Base-by-base conservation (phyloP, 2,329 filamentous ascomycete species). In the Elsinoe perseae region DNA sequence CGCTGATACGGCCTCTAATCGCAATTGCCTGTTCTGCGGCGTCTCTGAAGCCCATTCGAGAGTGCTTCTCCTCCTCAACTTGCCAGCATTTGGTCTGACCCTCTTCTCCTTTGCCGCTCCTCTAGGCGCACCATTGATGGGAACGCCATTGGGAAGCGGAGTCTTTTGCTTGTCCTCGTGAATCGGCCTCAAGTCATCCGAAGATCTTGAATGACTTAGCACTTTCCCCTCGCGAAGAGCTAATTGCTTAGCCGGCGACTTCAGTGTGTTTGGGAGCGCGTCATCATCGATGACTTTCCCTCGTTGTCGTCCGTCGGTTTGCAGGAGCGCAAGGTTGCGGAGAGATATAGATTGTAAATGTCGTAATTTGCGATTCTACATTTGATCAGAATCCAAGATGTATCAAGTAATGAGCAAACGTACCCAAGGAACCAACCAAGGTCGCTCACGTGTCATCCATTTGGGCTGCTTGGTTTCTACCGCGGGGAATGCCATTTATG, bases 271-370 rank as follows among this genome's bases (percentile, higher is more conserved):
- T 28, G 89, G 81, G 30, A 86, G 80, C 28, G 83, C 85, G 64
- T 91, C 81, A 64, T 85, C 91, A 72, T 92, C 87, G 65, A 86
- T 85, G 36, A 88, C 86, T 70, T 78, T 80, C 12, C 76, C 74
- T 54, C 77, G 77, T 34, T 68, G 61, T 58, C 78, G 65, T 1
- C 54, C 48, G 61, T 75, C 74, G 58, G 76, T 74, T 60, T 75
- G 76, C 21, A 75, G 76, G 62, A 95, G 84, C 60, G 83, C 84
- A 42, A 96, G 77, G 70, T 96, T 96, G 57, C 92, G 88, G 53
- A 96, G 75, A 56, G 87, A 92, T 63, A 97, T 82, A 62, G 89
- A 89, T 64, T 88, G 85, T 3, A 96, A 80, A 75, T 96, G 91
- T 56, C 92, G 84, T 54, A 97, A 78, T 69, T 86, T 90, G 69